These are phyloP conservation scores for Melampsora abietis-canadensis DNA, from an alignment of 1,284 basidiomycete genomes.

Conservation along the genomic window DNA sequence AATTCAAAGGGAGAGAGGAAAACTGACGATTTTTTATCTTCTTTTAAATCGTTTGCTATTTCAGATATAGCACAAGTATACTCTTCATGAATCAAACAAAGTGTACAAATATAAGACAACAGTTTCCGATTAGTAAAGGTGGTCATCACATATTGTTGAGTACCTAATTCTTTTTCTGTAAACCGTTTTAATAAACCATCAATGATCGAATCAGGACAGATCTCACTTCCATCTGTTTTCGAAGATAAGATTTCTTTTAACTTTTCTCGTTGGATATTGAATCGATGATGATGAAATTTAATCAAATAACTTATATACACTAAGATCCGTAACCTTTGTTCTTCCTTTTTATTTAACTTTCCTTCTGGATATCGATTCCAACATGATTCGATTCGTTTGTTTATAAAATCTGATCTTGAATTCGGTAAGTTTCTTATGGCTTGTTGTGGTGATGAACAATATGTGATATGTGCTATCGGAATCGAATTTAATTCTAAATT, in stretches of 20 bases:
- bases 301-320: slow-evolving; percentile 34
- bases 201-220: slow-evolving; percentile 20
- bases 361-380: slow-evolving; percentile 27
- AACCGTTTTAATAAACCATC: slow-evolving; percentile 16
- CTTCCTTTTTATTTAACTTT: slow-evolving; percentile 23
- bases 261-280: neutral
- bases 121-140: slow-evolving; percentile 10
- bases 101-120: slow-evolving; percentile 17
- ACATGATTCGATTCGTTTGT: slow-evolving; percentile 59
- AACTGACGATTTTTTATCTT: neutral
- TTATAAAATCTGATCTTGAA: slow-evolving; percentile 66
- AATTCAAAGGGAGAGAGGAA: neutral
- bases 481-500: slow-evolving; percentile 60
- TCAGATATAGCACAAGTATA: neutral
- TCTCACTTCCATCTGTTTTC: neutral
- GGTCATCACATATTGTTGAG: slow-evolving; percentile 9
- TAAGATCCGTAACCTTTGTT: slow-evolving; percentile 17
- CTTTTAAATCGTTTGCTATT: slow-evolving; percentile 32
- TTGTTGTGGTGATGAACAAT: neutral
- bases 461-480: slow-evolving; percentile 49
- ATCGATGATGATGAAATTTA: neutral
- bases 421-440: slow-evolving; percentile 60
- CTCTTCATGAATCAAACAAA: slow-evolving; percentile 33
- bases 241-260: neutral
- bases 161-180: slow-evolving; percentile 7